Evolutionary conservation across 2,329 filamentous ascomycete species (phyloP), one percentile per base, ranked within the genome.

Genomic region (Colletotrichum tropicale): DNA sequence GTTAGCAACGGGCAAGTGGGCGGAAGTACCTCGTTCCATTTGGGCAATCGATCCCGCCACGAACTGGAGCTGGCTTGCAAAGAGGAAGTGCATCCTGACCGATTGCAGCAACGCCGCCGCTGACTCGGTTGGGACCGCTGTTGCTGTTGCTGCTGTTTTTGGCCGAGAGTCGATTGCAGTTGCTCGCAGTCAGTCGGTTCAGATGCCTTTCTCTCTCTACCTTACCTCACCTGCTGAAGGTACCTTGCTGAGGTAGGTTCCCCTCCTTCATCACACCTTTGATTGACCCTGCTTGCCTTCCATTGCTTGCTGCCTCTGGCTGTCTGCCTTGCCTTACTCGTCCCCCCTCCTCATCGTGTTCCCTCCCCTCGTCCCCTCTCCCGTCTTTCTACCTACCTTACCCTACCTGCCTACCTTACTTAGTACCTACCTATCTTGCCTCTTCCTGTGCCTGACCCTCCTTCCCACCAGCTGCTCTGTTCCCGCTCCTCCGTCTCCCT

Each of bases 21-120:
- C 34, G 71, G 28, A 38, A 64, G 18, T 38, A 38, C 48, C 43
- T 52, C 43, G 43, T 21, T 52, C 34, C 70, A 32, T 18, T 43
- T 34, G 12, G 60, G 62, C 28, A 67, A 26, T 36, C 30, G 9
- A 66, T 36, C 24, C 48, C 21, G 64, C 38, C 16, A 15, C 61
- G 48, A 52, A 52, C 43, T 52, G 43, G 43, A 52, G 43, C 43
- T 52, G 43, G 43, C 43, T n/a, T 52, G 43, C 13, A 30, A 60
- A 60, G 26, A 30, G 24, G 32, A 32, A 68, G 56, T 62, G 64
- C 18, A 18, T 70, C 48, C 52, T 65, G 58, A 21, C 73, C 70
- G 64, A 75, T 75, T 75, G 69, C 72, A 75, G 72, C 65, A 55
- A 61, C 15, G 38, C 30, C 38, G 73, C 62, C 70, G 73, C 73